Evolutionary conservation across 2,329 filamentous ascomycete species (phyloP), one percentile per base, ranked within the genome.

Genomic region (Arthrobotrys pseudoclavata): DNA sequence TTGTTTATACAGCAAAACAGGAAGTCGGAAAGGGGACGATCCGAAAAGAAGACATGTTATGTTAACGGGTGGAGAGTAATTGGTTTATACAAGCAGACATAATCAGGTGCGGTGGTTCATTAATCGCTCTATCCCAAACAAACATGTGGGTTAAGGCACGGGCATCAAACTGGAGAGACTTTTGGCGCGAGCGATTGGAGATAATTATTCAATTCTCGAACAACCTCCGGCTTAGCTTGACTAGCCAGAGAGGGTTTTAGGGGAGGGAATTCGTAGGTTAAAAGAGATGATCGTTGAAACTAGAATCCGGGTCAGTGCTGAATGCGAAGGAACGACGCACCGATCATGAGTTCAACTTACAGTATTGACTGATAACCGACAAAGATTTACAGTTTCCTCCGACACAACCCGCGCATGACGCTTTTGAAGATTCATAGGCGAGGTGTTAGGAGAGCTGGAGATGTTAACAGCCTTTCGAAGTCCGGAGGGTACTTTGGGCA

Each of bases 401-500:
- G 26, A 13, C n/a, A 34, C 3, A 3, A 29, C 20, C 24, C 24
- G 13, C 24, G n/a, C 3, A 29, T 7, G n/a, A 9, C 15, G 4
- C 18, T 62, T 42, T 9, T 20, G 20, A 18, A 12, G 26, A n/a
- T 10, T 13, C 40, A 57, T 52, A 18, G 72, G 72, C 18, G 72
- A 76, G n/a, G 57, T 66, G 6, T 26, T 53, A 9, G 72, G 72
- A 3, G 72, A 76, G 24, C 66, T 76, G 4, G 72, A 76, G 1
- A 76, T 52, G n/a, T 76, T 76, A 1, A 47, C 45, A 3, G 72
- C 18, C 15, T 61, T 76, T 1, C 72, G 66, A 50, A 76, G 67
- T 0, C 72, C 72, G 7, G 72, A 76, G 1, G 72, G 72, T 34
- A 70, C 45, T 47, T 70, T 76, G 4, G 72, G 72, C 7, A 70